Conservation (phyloP, 192 early-diverging fungal genomes). For the Spinellus fusiger region DNA sequence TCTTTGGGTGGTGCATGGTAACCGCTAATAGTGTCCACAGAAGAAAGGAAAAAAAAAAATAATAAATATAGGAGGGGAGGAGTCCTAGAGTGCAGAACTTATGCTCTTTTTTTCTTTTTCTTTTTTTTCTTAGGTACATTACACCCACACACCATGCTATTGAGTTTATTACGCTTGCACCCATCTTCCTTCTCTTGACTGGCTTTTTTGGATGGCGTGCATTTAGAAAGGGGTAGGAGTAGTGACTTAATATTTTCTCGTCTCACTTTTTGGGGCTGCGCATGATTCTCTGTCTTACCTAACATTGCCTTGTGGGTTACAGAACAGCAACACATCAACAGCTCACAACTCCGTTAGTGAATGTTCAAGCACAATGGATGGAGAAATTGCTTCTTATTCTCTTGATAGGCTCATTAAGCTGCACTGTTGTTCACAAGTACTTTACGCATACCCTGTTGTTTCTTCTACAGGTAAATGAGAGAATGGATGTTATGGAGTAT, state of each 20-base stretch:
- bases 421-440: constrained; percentile 38
- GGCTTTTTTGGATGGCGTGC: constrained; percentile 30
- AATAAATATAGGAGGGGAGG: not conserved
- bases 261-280: constrained; percentile 1
- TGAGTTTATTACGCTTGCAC: constrained; percentile 35
- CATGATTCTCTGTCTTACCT: not conserved
- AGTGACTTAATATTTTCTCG: not conserved
- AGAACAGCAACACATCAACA: constrained; percentile 6
- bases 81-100: too few relatives aligned
- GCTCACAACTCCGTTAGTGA: constrained; percentile 13
- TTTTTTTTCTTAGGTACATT: constrained; percentile 42
- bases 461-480: constrained; percentile 30
- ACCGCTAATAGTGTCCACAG: not conserved
- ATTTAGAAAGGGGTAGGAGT: constrained; percentile 13
- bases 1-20: constrained; percentile 15
- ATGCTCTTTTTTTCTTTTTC: too few relatives aligned
- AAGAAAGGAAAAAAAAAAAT: not conserved
- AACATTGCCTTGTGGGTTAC: not conserved
- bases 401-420: constrained; percentile 24
- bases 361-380: not conserved
- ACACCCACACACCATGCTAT: constrained; percentile 43
- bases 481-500: not conserved
- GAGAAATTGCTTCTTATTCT: constrained; percentile 20
- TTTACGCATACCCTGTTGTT: constrained; percentile 31
- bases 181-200: constrained; percentile 29